Evolutionary conservation across 108 stramenopile genomes (phyloP).

Genomic region (Stephanodiscus minutulus): DNA sequence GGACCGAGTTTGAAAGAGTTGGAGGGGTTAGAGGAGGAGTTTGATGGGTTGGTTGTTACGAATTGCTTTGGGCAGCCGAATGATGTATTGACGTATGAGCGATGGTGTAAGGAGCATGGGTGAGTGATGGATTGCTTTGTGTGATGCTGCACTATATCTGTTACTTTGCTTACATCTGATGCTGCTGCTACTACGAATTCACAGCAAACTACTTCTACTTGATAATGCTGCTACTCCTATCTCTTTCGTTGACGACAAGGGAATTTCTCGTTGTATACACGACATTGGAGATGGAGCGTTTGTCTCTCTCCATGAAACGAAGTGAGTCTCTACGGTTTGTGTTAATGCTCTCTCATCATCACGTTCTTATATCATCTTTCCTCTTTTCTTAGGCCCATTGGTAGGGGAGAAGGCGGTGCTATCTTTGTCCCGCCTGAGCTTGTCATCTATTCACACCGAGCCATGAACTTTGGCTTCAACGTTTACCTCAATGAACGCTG

Average conservation of each 20-base stretch:
- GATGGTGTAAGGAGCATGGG: conserved; percentile 2
- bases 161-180: no score
- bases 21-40: not conserved
- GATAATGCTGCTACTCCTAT: conserved; percentile 18
- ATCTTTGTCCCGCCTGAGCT: not conserved
- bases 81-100: conserved; percentile 3
- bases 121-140: no score
- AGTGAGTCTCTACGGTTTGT: no score
- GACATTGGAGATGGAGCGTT: conserved; percentile 8
- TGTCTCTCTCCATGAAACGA: conserved; percentile 4
- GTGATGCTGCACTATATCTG: no score
- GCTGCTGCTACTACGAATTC: no score
- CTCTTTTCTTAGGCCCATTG: no score
- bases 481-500: not conserved
- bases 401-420: conserved; percentile 9
- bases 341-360: no score
- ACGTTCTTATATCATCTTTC: no score
- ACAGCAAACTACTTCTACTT: conserved; percentile 9
- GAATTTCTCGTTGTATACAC: conserved; percentile 14
- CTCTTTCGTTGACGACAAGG: not conserved
- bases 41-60: conserved; percentile 13
- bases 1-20: conserved; percentile 4
- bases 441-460: not conserved
- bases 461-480: conserved; percentile 12
- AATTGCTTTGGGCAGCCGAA: conserved; percentile 1